phyloP scores from a whole-genome alignment of 768 basidiomycete genomes.

The Rhodotorula babjevae region DNA sequence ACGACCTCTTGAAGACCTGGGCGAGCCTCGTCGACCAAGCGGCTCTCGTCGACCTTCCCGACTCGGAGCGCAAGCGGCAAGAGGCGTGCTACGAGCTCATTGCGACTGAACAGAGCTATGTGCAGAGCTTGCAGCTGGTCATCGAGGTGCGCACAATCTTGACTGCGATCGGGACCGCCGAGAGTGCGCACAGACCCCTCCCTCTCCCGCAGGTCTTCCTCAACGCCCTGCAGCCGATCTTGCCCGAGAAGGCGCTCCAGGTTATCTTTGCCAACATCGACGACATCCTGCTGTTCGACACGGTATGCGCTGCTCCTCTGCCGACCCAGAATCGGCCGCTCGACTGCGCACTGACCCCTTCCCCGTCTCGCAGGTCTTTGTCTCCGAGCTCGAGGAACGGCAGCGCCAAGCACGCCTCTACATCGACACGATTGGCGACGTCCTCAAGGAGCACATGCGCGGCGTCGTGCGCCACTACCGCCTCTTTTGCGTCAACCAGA shows the following conservation, averaged over 20 bases:
- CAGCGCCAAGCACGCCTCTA: constrained; percentile 90
- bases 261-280: constrained; percentile 91
- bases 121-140: constrained; percentile 82
- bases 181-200: too few species aligned
- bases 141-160: constrained; percentile 61
- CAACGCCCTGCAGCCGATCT: constrained; percentile 63
- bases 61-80: constrained; percentile 75
- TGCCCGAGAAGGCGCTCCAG: constrained; percentile 70
- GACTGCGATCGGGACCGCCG: neutral
- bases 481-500: constrained; percentile 90
- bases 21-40: constrained; percentile 81
- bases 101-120: constrained; percentile 80
- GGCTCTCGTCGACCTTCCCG: constrained; percentile 73
- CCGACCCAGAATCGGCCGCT: too few species aligned
- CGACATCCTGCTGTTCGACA: constrained; percentile 82
- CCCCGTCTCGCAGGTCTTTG: constrained; percentile 56
- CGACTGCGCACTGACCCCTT: neutral
- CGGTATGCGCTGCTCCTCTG: constrained; percentile 55
- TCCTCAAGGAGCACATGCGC: constrained; percentile 62
- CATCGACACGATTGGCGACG: constrained; percentile 79
- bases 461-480: constrained; percentile 72
- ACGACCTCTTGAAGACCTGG: constrained; percentile 60
- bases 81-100: constrained; percentile 97
- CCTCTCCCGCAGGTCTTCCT: constrained; percentile 66
- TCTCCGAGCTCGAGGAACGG: constrained; percentile 82